Percentiles rank a stretch among this genome's conserved stretches.
Conservation (phyloP, 2,329 filamentous ascomycete genomes). For the Colletotrichum tropicale region DNA sequence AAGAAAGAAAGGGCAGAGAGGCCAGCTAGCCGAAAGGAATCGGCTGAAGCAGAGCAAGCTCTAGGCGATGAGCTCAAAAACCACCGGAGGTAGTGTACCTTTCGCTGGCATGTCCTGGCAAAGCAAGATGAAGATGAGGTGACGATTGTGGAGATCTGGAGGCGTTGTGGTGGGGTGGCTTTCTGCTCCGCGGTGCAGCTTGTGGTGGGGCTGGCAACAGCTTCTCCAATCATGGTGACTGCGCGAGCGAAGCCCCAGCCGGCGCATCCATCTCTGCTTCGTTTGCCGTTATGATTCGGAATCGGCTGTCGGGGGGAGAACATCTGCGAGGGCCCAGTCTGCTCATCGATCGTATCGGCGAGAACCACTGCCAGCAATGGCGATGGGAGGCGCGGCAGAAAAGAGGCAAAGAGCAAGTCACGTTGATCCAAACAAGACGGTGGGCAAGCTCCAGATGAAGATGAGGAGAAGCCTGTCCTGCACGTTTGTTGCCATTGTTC, state of each 20-base stretch:
- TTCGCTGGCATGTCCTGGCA: constrained; percentile 8
- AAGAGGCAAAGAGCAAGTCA: neutral
- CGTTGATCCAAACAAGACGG: neutral
- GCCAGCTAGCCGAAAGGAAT: neutral
- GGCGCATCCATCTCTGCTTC: neutral
- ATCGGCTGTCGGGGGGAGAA: neutral
- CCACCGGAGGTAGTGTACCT: neutral
- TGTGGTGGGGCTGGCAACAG: neutral
- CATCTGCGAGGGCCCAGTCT: neutral
- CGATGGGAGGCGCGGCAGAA: neutral
- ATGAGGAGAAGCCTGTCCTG: neutral
- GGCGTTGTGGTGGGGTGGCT: constrained; percentile 11
- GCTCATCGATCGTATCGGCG: neutral
- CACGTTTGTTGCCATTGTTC: neutral
- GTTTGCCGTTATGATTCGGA: constrained; percentile 10
- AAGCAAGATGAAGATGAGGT: constrained; percentile 21
- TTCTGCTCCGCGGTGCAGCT: neutral
- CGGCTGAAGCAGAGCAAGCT: neutral
- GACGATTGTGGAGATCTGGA: constrained; percentile 19
- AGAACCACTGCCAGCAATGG: neutral
- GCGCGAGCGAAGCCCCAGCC: neutral
- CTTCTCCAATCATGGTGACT: constrained; percentile 9
- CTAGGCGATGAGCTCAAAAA: constrained; percentile 1
- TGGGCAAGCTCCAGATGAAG: neutral
- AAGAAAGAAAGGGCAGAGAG: neutral